These are phyloP conservation scores for Acanthamoeba triangularis DNA, from an alignment of 208 protist species.

Conservation along the genomic window DNA sequence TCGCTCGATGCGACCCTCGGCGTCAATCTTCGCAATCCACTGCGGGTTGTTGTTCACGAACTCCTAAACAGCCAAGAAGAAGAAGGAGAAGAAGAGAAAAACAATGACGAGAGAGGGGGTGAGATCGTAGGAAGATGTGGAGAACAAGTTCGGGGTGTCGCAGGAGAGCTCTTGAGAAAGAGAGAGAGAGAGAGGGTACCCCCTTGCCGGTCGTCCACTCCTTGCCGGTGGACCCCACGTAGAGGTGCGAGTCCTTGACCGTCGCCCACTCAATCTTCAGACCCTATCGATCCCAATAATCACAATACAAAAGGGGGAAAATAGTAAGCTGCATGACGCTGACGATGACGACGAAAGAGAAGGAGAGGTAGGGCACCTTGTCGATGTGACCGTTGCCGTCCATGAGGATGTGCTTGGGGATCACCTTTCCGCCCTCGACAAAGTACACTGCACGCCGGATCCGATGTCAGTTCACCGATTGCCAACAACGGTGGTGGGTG, in stretches of 20 bases:
- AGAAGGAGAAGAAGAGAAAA: background rate
- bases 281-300: constrained; percentile 71
- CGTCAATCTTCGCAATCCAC: constrained; percentile 83
- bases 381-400: constrained; percentile 82
- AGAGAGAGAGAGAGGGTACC: constrained; percentile 25
- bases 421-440: constrained; percentile 42
- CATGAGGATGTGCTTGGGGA: constrained; percentile 77
- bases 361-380: constrained; percentile 44
- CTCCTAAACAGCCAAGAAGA: background rate
- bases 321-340: no score
- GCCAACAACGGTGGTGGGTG: background rate
- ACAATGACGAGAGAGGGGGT: background rate
- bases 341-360: no score
- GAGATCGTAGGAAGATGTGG: no score
- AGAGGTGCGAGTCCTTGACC: constrained; percentile 84
- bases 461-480: background rate
- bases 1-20: constrained; percentile 55
- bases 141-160: no score
- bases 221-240: constrained; percentile 87
- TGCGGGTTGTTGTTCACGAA: constrained; percentile 83
- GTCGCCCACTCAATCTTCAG: constrained; percentile 89
- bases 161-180: no score
- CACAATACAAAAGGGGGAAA: background rate
- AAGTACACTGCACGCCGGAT: constrained; percentile 36
- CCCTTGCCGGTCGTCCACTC: constrained; percentile 84